Conservation (phyloP, 768 basidiomycete genomes). For the Asterophora parasitica region DNA sequence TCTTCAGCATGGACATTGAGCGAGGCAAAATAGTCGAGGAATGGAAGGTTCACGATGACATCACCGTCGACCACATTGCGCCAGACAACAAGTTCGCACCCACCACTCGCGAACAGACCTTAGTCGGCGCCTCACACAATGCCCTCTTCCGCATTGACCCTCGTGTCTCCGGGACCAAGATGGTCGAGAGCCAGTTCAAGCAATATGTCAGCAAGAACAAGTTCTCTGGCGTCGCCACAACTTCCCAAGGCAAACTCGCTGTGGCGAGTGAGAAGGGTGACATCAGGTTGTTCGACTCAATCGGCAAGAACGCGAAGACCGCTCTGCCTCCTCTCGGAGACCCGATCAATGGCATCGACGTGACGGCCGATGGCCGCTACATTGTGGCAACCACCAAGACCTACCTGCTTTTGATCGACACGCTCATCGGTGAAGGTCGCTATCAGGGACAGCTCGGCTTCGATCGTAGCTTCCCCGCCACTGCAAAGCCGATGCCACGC, state of each 20-base stretch:
- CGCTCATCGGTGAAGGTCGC: slow-evolving; percentile 86
- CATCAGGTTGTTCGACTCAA: slow-evolving; percentile 88
- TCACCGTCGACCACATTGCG: slow-evolving; percentile 84
- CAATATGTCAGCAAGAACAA: slow-evolving; percentile 94
- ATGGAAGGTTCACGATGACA: slow-evolving; percentile 93
- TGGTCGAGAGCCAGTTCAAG: slow-evolving; percentile 93
- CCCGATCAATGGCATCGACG: slow-evolving; percentile 92
- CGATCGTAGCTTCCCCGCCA: slow-evolving; percentile 92
- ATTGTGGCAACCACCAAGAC: slow-evolving; percentile 94
- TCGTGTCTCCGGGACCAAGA: slow-evolving; percentile 84
- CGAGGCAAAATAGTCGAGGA: slow-evolving; percentile 96
- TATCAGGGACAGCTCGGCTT: slow-evolving; percentile 84
- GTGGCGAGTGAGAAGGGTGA: slow-evolving; percentile 97
- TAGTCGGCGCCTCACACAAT: slow-evolving; percentile 91
- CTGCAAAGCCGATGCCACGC: slow-evolving; percentile 86
- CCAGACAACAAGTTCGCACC: slow-evolving; percentile 95
- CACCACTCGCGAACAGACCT: slow-evolving; percentile 86
- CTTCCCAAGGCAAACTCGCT: slow-evolving; percentile 79
- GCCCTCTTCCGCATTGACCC: slow-evolving; percentile 98
- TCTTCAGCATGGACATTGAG: slow-evolving; percentile 91
- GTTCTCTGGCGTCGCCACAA: slow-evolving; percentile 91
- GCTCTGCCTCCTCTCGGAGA: slow-evolving; percentile 93
- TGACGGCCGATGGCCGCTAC: slow-evolving; percentile 90
- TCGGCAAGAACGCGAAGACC: slow-evolving; percentile 99
- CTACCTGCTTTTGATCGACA: slow-evolving; percentile 91